These are phyloP conservation scores for Trichophyton simii DNA, from an alignment of 2,329 filamentous ascomycete genomes.

Conservation along the genomic window DNA sequence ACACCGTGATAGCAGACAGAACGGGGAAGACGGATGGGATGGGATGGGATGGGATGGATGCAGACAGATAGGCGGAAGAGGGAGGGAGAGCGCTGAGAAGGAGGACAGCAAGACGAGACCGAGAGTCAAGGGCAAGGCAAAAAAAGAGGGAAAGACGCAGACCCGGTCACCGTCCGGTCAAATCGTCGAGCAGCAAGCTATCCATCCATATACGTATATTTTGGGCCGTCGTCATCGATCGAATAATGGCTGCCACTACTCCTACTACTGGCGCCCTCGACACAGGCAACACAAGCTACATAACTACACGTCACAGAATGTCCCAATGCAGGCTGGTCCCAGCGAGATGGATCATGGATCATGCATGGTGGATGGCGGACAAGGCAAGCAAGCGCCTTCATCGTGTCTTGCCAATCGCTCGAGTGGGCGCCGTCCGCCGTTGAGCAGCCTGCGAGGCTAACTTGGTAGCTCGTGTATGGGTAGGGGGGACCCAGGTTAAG, in stretches of 20 bases:
- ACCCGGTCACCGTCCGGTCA: neutral
- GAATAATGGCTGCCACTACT: neutral
- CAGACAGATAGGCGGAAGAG: neutral
- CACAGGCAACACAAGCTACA: neutral
- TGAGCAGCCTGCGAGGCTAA: too few species aligned
- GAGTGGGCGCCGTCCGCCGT: too few species aligned
- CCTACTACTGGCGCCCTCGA: neutral
- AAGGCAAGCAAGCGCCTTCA: neutral
- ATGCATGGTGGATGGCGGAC: neutral
- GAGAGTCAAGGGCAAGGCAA: neutral
- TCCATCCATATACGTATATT: neutral
- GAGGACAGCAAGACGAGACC: neutral
- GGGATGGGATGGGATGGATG: neutral
- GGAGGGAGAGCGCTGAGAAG: neutral
- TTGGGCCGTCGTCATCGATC: too few species aligned
- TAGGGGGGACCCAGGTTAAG: neutral
- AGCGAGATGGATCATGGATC: slow-evolving; percentile 3
- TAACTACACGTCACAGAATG: neutral
- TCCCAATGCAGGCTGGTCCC: slow-evolving; percentile 1
- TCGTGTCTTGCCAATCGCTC: neutral
- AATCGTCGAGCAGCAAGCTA: neutral
- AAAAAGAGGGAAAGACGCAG: neutral
- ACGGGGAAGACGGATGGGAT: neutral
- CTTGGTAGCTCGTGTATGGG: too few species aligned
- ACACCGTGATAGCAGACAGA: neutral